These are phyloP conservation scores for Agarophyton chilense DNA, from an alignment of 23 red algal genomes.

Conservation along the genomic window DNA sequence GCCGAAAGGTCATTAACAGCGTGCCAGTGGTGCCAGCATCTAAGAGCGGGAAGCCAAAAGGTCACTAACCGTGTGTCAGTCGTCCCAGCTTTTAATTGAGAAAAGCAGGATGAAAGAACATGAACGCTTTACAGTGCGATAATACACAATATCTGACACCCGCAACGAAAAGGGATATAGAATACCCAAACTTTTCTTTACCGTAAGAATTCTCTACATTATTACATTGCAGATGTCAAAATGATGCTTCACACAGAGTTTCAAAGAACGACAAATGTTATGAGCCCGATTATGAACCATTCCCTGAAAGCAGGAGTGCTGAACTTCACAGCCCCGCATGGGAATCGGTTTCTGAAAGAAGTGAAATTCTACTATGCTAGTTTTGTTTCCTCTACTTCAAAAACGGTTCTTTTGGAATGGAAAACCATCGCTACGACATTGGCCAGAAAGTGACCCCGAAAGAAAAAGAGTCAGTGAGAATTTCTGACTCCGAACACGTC, in stretches of 20 bases:
- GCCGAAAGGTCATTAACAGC: too few relatives aligned
- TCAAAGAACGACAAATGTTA: neutral
- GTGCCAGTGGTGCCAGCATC: too few relatives aligned
- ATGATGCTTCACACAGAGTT: neutral
- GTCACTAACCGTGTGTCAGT: too few relatives aligned
- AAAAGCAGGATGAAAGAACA: too few relatives aligned
- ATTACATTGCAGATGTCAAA: neutral
- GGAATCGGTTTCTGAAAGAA: neutral
- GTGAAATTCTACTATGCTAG: neutral
- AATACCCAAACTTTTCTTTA: neutral
- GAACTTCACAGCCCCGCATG: too few relatives aligned
- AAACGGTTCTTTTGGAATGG: neutral
- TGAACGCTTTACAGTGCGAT: too few relatives aligned
- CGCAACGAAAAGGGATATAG: neutral
- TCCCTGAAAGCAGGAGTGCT: too few relatives aligned
- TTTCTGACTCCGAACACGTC: neutral
- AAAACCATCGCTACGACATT: neutral
- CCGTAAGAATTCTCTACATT: neutral
- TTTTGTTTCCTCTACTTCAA: neutral
- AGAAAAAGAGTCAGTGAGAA: neutral
- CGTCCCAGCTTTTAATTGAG: too few relatives aligned
- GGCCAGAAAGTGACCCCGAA: neutral
- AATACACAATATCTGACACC: neutral
- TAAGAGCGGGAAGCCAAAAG: too few relatives aligned
- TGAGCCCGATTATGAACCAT: neutral